Base-by-base conservation (phyloP, 192 early-diverging fungal genomes). In the Entrophospora sp. region DNA sequence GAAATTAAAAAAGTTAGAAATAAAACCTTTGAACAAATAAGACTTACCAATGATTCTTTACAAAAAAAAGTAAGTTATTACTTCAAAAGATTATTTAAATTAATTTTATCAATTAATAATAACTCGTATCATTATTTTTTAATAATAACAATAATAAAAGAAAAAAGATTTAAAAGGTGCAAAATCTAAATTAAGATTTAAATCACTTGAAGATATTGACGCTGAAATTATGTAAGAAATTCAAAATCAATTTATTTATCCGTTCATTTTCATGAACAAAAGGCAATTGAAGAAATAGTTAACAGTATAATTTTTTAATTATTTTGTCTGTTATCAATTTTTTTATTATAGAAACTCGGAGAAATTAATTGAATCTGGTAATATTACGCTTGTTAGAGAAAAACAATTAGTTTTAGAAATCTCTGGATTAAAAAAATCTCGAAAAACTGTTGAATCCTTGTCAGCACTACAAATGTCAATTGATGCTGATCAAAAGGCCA, bases 331-430 rank as follows among this genome's bases (percentile, higher is more conserved):
- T n/a, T n/a, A n/a, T n/a, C n/a, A n/a, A n/a, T n/a, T n/a, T 20
- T 28, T 42, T 35, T 38, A 9, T 28, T 68, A 52, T 42, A 90
- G 83, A 61, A 79, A 87, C 55, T 71, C 87, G 67, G 91, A 96
- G 72, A 80, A 75, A 64, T 81, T 89, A 72, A 83, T 94, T 61
- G 86, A 90, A 45, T 80, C 85, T 35, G 92, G 92, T 65, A 77
- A 64, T 27, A 70, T 90, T 40, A 84, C 87, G 67, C 73, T 97
- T 64, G 81, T 89, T 48, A 94, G 95, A 55, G 95, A 97, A 77
- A 93, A 92, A 74, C 84, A 83, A 76, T 83, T 89, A 43, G 82
- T 94, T n/a, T 71, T 86, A 49, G 91, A 94, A 70, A 88, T 91
- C 57, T 89, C 83, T 37, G 68, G 70, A n/a, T 76, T 92, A 69